Conservation (phyloP, 1,284 basidiomycete genomes). For the Phenoliferia sp. region DNA sequence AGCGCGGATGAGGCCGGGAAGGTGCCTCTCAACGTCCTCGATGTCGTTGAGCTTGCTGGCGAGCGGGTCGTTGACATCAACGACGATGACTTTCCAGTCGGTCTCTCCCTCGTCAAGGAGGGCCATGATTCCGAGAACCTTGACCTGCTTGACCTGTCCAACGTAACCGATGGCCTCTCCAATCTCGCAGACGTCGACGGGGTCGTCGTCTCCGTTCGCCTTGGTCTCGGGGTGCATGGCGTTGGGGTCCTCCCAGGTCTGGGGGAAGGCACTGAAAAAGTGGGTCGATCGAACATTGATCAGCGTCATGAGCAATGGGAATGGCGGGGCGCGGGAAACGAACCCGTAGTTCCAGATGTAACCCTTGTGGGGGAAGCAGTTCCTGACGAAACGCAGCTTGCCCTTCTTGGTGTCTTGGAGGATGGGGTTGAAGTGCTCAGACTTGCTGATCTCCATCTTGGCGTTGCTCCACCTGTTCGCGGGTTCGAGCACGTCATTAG, state of each 20-base stretch:
- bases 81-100: constrained; percentile 98
- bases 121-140: constrained; percentile 99
- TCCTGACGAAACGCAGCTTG: constrained; percentile 93
- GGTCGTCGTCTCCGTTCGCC: constrained; percentile 98
- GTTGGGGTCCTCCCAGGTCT: constrained; percentile 98
- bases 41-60: constrained; percentile 97
- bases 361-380: constrained; percentile 99
- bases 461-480: constrained; percentile 73
- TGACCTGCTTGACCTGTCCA: constrained; percentile 99
- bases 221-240: constrained; percentile 92
- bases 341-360: constrained; percentile 88
- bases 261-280: constrained; percentile 68
- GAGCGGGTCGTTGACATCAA: constrained; percentile 93
- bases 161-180: constrained; percentile 97
- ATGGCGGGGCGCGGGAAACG: neutral
- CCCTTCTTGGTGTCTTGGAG: constrained; percentile 97
- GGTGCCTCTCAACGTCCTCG: constrained; percentile 97
- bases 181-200: constrained; percentile 99
- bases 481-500: neutral
- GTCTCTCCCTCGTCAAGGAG: constrained; percentile 96
- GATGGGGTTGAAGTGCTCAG: constrained; percentile 97
- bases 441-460: constrained; percentile 81
- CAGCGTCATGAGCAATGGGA: neutral
- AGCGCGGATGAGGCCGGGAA: constrained; percentile 90
- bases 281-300: neutral